Evolutionary conservation across 1,139 yeast genomes (phyloP).

Genomic region (Arxiozyma bovina): DNA sequence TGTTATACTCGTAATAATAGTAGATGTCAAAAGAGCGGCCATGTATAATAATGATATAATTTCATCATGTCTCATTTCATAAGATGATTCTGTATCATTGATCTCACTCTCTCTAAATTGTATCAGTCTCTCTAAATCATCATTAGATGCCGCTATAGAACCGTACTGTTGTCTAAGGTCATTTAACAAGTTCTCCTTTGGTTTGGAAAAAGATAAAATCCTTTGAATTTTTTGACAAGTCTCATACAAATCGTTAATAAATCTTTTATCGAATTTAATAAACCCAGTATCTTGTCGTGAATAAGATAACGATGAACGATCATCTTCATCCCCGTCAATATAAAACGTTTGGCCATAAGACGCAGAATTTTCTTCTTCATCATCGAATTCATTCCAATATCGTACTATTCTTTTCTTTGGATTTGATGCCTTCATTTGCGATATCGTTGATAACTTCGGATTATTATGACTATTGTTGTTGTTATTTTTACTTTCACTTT

Average conservation of each 20-base stretch:
- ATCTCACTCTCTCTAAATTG: conserved; percentile 14
- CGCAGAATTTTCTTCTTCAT: conserved; percentile 43
- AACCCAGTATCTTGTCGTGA: conserved; percentile 16
- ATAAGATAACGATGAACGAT: not conserved
- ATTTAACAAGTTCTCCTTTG: not conserved
- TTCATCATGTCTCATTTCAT: conserved; percentile 36
- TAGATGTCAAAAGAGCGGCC: conserved; percentile 36
- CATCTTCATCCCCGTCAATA: conserved; percentile 13
- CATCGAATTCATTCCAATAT: conserved; percentile 69
- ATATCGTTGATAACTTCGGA: not conserved
- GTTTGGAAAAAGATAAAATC: conserved; percentile 3
- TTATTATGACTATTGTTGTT: not conserved
- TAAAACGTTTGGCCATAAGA: conserved; percentile 16
- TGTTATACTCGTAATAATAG: conserved; percentile 40
- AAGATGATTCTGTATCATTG: conserved; percentile 19
- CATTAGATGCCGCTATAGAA: conserved; percentile 7
- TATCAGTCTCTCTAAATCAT: conserved; percentile 18
- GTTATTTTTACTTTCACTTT: not conserved
- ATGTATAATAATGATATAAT: conserved; percentile 42
- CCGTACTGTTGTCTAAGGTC: conserved; percentile 12
- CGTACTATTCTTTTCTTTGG: conserved; percentile 23
- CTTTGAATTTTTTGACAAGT: conserved; percentile 14
- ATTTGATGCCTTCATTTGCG: not conserved
- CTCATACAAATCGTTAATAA: conserved; percentile 19
- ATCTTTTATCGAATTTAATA: conserved; percentile 18